Evolutionary conservation across 495 filamentous ascomycete species (phyloP), one percentile per base, ranked within the genome.

Genomic region (Trichoderma virens): DNA sequence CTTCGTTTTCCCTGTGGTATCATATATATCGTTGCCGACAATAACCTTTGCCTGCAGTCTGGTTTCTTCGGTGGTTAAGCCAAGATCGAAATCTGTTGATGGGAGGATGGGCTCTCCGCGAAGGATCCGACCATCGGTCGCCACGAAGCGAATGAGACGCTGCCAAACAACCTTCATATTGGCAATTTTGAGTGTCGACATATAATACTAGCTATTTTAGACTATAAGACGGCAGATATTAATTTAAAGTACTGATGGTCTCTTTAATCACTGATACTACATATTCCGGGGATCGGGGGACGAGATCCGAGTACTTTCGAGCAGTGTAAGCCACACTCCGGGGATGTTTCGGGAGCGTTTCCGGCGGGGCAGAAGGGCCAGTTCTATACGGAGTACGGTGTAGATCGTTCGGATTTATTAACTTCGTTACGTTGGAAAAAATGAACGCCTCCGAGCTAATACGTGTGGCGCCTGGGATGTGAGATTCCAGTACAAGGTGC

Each of bases 91-190:
- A 39, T 73, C 70, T 11, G 67, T 59, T 1, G 67, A 70, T 7
- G 75, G 75, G 11, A 82, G 69, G 32, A 82, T 76, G 32, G 81
- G 81, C 65, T 83, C 80, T 54, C 81, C 81, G 32, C 72, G 73
- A 14, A 78, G 74, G 8, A 76, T 71, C 16, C 75, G 71, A 59
- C 75, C 76, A 34, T 80, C 77, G 4, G 74, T 74, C 14, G 78
- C 74, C 11, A 74, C 73, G 67, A 83, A 83, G 32, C 81, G 78
- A 62, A 83, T 80, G 0, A 83, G 71, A 61, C 81, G 75, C 66
- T 76, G 67, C 81, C 81, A 83, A 51, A 72, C 65, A 41, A 60
- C 32, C 25, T 62, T 62, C 69, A 69, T 47, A 16, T 45, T 45
- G 41, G 11, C 34, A 38, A 38, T 5, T 38, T 38, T 38, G 34